Evolutionary conservation across 2,329 filamentous ascomycete species (phyloP).

Genomic region (Blastomyces emzantsi): DNA sequence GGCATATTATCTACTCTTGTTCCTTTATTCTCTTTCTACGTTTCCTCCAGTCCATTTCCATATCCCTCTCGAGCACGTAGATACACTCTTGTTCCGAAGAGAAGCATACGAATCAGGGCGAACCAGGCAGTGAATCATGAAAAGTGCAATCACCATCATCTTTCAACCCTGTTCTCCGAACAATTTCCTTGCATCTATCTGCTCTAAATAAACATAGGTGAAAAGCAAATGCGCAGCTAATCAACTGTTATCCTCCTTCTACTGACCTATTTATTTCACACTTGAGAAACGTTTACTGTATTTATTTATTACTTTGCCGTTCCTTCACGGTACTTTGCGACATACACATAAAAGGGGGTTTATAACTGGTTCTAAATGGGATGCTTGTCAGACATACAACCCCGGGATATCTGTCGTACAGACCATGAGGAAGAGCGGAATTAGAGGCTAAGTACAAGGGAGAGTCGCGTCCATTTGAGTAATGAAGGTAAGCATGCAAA

Average conservation of each 20-base stretch:
- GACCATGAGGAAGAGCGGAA: too few species aligned
- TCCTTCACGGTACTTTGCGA: background rate
- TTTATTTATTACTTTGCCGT: background rate
- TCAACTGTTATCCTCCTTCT: background rate
- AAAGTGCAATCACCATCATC: too few species aligned
- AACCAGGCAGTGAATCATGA: too few species aligned
- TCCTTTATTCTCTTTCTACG: background rate
- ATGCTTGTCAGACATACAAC: too few species aligned
- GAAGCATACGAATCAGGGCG: background rate
- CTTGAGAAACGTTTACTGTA: background rate
- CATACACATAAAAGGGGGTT: too few species aligned
- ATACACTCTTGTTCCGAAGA: background rate
- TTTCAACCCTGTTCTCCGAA: too few species aligned
- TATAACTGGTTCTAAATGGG: too few species aligned
- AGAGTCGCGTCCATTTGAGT: background rate
- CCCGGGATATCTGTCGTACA: too few species aligned
- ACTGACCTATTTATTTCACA: background rate
- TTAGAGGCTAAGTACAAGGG: too few species aligned
- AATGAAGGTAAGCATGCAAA: background rate
- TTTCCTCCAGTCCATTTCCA: background rate
- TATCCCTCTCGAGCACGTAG: background rate
- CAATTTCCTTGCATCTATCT: too few species aligned
- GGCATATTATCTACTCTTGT: background rate
- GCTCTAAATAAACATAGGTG: too few species aligned
- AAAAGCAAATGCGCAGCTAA: too few species aligned